These are phyloP conservation scores for Chlamydomonas sphaeroides DNA, from an alignment of 139 green algal genomes.

Conservation along the genomic window DNA sequence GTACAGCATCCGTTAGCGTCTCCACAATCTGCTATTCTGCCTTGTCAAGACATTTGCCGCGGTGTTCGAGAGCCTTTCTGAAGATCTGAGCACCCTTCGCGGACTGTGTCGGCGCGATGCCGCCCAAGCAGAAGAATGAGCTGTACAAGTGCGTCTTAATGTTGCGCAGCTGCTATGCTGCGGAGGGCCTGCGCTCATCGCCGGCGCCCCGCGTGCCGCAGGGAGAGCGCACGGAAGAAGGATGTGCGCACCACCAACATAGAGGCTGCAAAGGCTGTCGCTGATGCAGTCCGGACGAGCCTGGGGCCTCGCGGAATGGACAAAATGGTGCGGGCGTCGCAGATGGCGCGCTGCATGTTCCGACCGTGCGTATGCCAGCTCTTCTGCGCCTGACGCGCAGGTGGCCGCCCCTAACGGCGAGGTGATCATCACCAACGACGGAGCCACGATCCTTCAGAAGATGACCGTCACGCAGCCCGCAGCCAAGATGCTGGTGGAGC, in stretches of 20 bases:
- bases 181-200: background rate
- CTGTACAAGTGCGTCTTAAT: constrained; percentile 32
- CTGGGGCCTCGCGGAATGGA: constrained; percentile 98
- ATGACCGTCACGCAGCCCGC: constrained; percentile 97
- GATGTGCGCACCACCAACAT: constrained; percentile 97
- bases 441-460: constrained; percentile 98
- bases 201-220: constrained; percentile 50
- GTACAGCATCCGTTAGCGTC: no score
- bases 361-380: no score
- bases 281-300: constrained; percentile 95
- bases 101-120: constrained; percentile 24
- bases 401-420: constrained; percentile 89
- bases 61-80: no score
- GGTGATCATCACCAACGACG: constrained; percentile 99
- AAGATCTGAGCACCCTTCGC: no score
- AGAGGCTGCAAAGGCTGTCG: constrained; percentile 96
- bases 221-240: constrained; percentile 88
- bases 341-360: no score
- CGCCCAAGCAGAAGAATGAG: constrained; percentile 34
- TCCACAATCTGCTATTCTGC: no score
- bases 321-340: constrained; percentile 90
- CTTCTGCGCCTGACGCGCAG: constrained; percentile 49
- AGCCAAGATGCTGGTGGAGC: constrained; percentile 99
- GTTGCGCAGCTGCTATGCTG: background rate
- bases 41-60: no score